Base-by-base conservation (phyloP, 805 yeast species). In the Barnettozyma sp. region DNA sequence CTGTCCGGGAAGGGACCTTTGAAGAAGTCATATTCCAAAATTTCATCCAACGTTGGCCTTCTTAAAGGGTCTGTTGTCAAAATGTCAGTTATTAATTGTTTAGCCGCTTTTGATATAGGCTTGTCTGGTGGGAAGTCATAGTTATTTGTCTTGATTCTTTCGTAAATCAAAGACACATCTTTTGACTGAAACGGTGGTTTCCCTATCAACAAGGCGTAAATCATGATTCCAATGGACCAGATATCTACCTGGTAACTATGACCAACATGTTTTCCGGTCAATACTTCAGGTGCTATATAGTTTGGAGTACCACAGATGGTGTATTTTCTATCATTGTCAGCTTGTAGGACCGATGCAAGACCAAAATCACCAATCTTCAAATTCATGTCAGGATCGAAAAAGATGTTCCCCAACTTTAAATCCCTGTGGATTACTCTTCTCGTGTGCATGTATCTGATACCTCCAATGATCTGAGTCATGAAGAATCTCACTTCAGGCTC, bases 291-390 rank as follows among this genome's bases (percentile, higher is more conserved):
- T 1, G 98, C 97, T 55, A 92, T 92, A 58, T 92, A 92, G 62
- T 92, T 92, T 41, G 99, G 99, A 17, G 99, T 92, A 36, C 99
- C 99, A 61, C 99, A 92, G 38, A 92, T 85, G 29, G 98, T 90
- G 56, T 80, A 83, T 54, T 90, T 86, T 46, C 90, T 77, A 34
- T 84, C 84, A 39, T 71, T 71, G 21, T 71, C 66, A 16, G 75
- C 66, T 28, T 82, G 82, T 43, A 92, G 70, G n/a, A 85, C 82
- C 1, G 97, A 87, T n/a, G 99, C 99, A 41, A 92, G 71, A 22
- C 99, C 99, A 63, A 92, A 92, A 60, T 92, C 99, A 45, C 99
- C 98, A 43, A 92, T 82, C 58, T 92, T 92, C 54, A 90, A 71
- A 59, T 87, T 85, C 95, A 90, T 92, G 31, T 84, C 72, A 8